phyloP scores from a whole-genome alignment of 805 yeast genomes.

The Nakazawaea pomicola region DNA sequence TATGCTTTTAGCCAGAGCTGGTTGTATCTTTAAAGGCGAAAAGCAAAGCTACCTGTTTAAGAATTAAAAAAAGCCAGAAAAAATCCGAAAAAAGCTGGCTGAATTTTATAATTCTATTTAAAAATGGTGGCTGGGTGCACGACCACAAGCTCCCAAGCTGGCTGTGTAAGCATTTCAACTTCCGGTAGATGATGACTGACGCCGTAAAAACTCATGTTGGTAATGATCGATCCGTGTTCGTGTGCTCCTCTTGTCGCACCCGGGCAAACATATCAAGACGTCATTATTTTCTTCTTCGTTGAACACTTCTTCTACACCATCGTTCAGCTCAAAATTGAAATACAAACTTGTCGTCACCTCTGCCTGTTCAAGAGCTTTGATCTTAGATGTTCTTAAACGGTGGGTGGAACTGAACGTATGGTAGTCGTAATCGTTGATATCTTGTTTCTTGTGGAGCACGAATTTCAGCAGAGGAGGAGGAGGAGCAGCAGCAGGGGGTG shows the following conservation, averaged over 20 bases:
- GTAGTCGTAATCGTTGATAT: slow-evolving; percentile 28
- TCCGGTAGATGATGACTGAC: too few species aligned
- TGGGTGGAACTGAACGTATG: slow-evolving; percentile 28
- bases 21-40: too few species aligned
- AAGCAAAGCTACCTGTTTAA: too few species aligned
- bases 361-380: slow-evolving; percentile 31
- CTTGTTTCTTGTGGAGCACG: slow-evolving; percentile 14
- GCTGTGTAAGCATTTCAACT: not conserved
- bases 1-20: too few species aligned
- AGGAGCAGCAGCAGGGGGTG: too few species aligned
- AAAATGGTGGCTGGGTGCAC: too few species aligned
- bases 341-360: slow-evolving; percentile 27
- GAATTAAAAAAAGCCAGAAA: too few species aligned
- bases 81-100: slow-evolving; percentile 1
- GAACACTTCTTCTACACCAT: slow-evolving; percentile 19
- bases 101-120: not conserved
- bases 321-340: slow-evolving; percentile 16
- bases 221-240: slow-evolving; percentile 12
- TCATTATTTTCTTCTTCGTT: slow-evolving; percentile 11
- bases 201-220: not conserved
- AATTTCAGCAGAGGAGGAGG: not conserved
- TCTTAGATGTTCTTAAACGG: slow-evolving; percentile 28
- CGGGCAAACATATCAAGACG: slow-evolving; percentile 7
- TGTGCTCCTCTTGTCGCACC: slow-evolving; percentile 1
- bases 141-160: not conserved